These are phyloP conservation scores for Pugionium cornutum DNA, from an alignment of 345 rosid species.

Conservation along the genomic window DNA sequence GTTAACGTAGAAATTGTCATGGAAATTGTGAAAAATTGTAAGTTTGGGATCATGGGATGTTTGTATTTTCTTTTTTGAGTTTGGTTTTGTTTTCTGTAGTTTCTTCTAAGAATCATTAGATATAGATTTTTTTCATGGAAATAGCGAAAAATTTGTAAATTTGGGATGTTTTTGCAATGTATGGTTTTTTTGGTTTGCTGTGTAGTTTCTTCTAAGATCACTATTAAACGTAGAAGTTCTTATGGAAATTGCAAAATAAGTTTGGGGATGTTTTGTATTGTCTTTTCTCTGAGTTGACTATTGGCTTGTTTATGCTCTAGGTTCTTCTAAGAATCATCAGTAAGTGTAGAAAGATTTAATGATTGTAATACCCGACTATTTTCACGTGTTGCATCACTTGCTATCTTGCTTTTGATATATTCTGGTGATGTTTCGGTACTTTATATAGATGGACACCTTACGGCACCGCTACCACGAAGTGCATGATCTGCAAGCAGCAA, in stretches of 20 bases:
- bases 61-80: not conserved
- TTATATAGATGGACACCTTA: slow-evolving; percentile 89
- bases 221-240: no score
- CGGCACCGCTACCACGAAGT: slow-evolving; percentile 81
- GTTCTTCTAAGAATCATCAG: slow-evolving; percentile 1
- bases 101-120: not conserved
- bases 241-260: no score
- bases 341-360: not conserved
- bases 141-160: not conserved
- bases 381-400: not conserved
- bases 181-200: not conserved
- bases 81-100: not conserved
- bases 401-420: slow-evolving; percentile 2
- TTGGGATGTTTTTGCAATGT: not conserved
- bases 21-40: not conserved
- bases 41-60: not conserved
- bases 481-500: slow-evolving; percentile 98
- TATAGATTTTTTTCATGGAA: not conserved
- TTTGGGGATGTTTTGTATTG: not conserved
- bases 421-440: slow-evolving; percentile 1
- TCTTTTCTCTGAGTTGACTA: not conserved
- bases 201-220: not conserved
- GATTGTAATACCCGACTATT: not conserved
- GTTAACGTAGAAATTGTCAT: not conserved
- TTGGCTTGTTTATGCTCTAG: not conserved